Evolutionary conservation across 352 stramenopile genomes (phyloP), one percentile per base, ranked within the genome.

Genomic region (Phytophthora cactorum): DNA sequence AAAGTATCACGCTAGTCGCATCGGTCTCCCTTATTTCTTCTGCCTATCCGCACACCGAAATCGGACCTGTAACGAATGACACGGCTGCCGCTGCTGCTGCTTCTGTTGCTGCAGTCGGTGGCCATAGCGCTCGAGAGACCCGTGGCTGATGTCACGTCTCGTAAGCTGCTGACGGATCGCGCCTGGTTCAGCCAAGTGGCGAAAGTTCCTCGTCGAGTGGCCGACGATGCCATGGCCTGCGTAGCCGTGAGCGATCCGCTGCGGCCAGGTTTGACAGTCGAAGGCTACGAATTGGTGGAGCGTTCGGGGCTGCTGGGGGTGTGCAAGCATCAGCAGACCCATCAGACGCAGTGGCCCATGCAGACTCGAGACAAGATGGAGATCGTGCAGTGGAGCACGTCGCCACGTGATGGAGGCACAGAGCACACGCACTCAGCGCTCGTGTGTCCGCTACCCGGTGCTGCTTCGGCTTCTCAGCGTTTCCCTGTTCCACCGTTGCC

Each of bases 271-370:
- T 41, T 72, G 34, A 66, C 63, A 8, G 70, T 93, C n/a, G 62
- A 82, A 47, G 83, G 85, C 41, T 93, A 93, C 59, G 83, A 93
- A 58, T 57, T 93, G 27, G 74, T 92, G 36, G 86, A 93, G 67
- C 82, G 81, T 25, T 81, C 84, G 28, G 82, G 71, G 17, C 61
- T 91, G 22, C 52, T 93, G 25, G 86, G 86, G 2, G 75, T 91
- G 29, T 93, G 84, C 43, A 82, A 88, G 34, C 74, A 90, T 41
- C 65, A 74, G 25, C 58, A 69, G 17, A 63, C 53, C 9, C 38
- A 54, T 27, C 59, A 73, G 28, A 63, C 57, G 29, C 63, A 70
- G 46, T 69, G 66, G 68, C 47, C 69, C n/a, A 59, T 73, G 63
- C 58, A 68, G 49, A 54, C 58, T 2, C 32, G 50, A 25, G 52